A percentile compares a stretch with the other conserved stretches of the same genome.
phyloP scores from a whole-genome alignment of 106 monocot species.

The Dactylorhiza incarnata region DNA sequence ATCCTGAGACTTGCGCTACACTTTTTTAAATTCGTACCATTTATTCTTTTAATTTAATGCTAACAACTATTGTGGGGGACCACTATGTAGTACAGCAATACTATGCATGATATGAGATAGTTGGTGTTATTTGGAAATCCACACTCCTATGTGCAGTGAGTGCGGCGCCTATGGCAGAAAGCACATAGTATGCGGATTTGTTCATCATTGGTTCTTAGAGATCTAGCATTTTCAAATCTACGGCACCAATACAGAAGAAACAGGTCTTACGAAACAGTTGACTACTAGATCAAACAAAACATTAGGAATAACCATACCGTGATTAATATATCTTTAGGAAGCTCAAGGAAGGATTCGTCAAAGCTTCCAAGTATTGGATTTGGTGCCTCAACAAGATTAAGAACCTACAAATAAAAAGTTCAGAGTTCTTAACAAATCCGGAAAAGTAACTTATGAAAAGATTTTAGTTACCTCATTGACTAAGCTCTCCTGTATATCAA shows the following conservation, averaged over 20 bases:
- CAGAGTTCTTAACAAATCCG: background rate
- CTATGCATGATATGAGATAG: too few relatives aligned
- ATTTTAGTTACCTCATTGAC: slow-evolving; percentile 57
- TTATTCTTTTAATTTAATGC: too few relatives aligned
- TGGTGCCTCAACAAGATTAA: slow-evolving; percentile 93
- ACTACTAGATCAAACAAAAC: background rate
- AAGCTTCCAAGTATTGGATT: slow-evolving; percentile 78
- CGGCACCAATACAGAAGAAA: background rate
- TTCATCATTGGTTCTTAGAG: too few relatives aligned
- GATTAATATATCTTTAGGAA: slow-evolving; percentile 84
- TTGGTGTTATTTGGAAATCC: too few relatives aligned
- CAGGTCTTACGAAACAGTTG: background rate
- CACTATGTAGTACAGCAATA: too few relatives aligned
- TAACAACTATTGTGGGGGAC: too few relatives aligned
- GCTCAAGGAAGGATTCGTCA: slow-evolving; percentile 82
- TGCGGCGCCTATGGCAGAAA: too few relatives aligned
- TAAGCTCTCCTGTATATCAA: slow-evolving; percentile 43
- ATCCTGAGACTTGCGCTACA: too few relatives aligned
- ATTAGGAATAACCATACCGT: slow-evolving; percentile 38
- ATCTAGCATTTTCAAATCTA: too few relatives aligned
- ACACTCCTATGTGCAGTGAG: too few relatives aligned
- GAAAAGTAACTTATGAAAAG: slow-evolving; percentile 3
- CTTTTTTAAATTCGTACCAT: too few relatives aligned
- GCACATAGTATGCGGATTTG: too few relatives aligned
- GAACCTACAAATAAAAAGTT: slow-evolving; percentile 38